Evolutionary conservation across 371 early-diverging fungal genomes (phyloP), one percentile per base, ranked within the genome.

Genomic region (Mucor saturninus): DNA sequence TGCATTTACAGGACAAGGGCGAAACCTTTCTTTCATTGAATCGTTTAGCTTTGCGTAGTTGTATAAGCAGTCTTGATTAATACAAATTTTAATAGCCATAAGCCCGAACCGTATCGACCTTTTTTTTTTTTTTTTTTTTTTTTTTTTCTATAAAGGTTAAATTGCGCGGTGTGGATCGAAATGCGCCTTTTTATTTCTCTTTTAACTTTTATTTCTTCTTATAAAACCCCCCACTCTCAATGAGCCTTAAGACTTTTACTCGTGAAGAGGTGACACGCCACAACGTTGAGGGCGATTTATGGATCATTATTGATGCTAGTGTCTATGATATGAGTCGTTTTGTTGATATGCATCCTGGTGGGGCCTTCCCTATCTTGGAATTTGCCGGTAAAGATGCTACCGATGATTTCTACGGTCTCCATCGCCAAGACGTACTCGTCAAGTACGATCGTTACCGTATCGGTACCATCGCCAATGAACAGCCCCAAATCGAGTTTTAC

Each of bases 251-350:
- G 50, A 60, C 54, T 32, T 83, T 60, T 61, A 89, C 91, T 6
- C 81, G 83, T 50, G 87, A 88, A 38, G 91, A 96, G 67, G 83
- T 98, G 10, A 76, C 86, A 30, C 71, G 81, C 63, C 98, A 98
- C 77, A 80, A 86, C 48, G 75, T 75, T 55, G 76, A 81, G 63
- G 83, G 86, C 28, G 96, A 96, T 68, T 75, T 89, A 58, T 99
- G 98, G 98, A 93, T 96, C 69, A 89, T 92, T 53, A 80, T 95
- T 30, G 76, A 81, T 42, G 87, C 88, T 37, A 87, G 86, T 59
- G 95, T 99, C 1, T 98, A 95, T 76, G 93, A 99, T 73, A 86
- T 93, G 65, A 96, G 97, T 42, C 75, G 79, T 11, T 99, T 97
- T 68, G 54, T 97, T 58, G 79, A 90, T 61, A 83, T 88, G 59